Evolutionary conservation across 306 rosid species (phyloP).

Genomic region (Acacia crassicarpa): DNA sequence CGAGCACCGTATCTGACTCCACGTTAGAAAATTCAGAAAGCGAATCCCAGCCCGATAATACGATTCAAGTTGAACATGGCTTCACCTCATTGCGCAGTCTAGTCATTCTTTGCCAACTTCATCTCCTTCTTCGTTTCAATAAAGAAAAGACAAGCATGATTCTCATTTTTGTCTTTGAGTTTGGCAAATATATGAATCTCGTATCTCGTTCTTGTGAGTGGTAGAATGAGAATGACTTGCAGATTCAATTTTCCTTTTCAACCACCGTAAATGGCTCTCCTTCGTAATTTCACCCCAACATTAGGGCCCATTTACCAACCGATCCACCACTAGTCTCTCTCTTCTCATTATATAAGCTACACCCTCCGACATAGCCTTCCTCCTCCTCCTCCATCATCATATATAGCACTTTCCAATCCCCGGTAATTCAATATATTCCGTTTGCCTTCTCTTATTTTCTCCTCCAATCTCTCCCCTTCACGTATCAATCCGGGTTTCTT

Average conservation of each 20-base stretch:
- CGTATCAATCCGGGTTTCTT: constrained; percentile 13
- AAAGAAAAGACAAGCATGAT: too few relatives aligned
- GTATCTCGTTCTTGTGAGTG: neutral
- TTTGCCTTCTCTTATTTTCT: neutral
- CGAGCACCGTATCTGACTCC: neutral
- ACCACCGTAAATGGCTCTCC: neutral
- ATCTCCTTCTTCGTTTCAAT: neutral
- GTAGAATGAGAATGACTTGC: neutral
- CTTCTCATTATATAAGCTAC: neutral
- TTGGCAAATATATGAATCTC: neutral
- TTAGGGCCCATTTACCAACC: constrained; percentile 30
- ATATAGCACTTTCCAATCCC: neutral
- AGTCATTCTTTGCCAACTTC: neutral
- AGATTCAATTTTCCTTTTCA: neutral
- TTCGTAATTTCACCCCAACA: constrained; percentile 26
- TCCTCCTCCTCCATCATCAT: neutral
- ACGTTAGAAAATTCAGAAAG: neutral
- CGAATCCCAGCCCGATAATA: neutral
- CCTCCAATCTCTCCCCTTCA: constrained; percentile 6
- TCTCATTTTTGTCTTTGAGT: neutral
- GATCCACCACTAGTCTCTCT: neutral
- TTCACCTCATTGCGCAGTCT: neutral
- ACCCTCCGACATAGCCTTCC: neutral
- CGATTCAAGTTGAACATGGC: neutral
- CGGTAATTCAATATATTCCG: neutral